Base-by-base conservation (phyloP, 495 filamentous ascomycete species). In the Aspergillus kassunensis region DNA sequence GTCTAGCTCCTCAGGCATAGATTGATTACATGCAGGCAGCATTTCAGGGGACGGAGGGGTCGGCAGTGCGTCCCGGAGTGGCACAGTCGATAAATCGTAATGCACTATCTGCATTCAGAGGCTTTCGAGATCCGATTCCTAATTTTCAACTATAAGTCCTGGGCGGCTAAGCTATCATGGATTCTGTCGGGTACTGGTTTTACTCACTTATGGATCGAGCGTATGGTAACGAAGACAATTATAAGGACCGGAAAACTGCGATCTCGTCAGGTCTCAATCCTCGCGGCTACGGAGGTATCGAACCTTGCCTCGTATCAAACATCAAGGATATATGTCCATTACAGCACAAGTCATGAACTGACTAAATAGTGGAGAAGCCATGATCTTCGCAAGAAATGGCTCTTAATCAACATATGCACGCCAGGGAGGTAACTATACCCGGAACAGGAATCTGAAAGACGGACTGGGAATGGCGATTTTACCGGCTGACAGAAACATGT, bases 21-120 rank as follows among this genome's bases (percentile, higher is more conserved):
- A 20, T 46, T 42, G 42, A 57, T 56, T 54, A 63, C 54, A 48
- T 44, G 29, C 53, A 55, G 27, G n/a, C 31, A 46, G 37, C 33
- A 47, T 29, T 16, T 27, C 52, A 40, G 33, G 40, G 46, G 20
- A 53, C 51, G 54, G 62, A 59, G 59, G 62, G 62, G 59, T 55
- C 47, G 43, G 39, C 20, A 27, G 54, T 52, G 43, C 39, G 21
- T 54, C 40, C 39, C 45, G 51, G 52, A 54, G 52, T 50, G 43
- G 54, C 54, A 54, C 53, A 49, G 39, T 54, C 49, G 20, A 54
- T 53, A 37, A 44, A 36, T 30, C 40, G 21, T 34, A 42, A 41
- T 41, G 44, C 44, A 40, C 23, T 11, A 39, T 19, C 27, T 42
- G 45, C 25, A 33, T 49, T 19, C 19, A 24, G 40, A 29, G 44